Conservation (phyloP, 306 rosid genomes). For the Echinosophora koreensis region DNA sequence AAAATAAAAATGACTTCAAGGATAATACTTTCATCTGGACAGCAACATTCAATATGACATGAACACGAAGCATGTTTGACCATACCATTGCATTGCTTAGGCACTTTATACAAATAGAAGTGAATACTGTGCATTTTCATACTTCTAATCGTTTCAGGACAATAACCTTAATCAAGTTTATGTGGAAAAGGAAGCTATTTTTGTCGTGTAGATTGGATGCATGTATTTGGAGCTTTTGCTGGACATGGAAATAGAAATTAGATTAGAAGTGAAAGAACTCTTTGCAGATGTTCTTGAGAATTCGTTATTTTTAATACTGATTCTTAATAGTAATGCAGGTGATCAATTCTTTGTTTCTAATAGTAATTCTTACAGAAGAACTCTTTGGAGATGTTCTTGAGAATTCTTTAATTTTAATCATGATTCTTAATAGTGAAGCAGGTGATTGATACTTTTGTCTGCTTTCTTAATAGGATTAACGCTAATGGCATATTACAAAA, state of each 20-base stretch:
- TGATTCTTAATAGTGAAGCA: slow-evolving; percentile 13
- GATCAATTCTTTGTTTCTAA: neutral
- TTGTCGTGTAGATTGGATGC: neutral
- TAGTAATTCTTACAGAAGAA: slow-evolving; percentile 6
- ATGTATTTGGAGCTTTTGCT: neutral
- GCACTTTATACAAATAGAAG: neutral
- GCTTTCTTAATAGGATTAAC: neutral
- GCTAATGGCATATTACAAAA: neutral
- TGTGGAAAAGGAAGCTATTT: neutral
- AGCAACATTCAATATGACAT: neutral
- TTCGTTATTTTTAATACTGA: neutral
- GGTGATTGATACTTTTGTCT: neutral
- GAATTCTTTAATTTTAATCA: neutral
- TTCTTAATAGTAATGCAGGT: neutral
- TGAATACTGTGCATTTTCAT: slow-evolving; percentile 15
- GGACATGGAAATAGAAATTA: slow-evolving; percentile 20
- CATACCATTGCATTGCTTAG: neutral
- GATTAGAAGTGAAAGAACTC: slow-evolving; percentile 13
- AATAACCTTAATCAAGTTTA: slow-evolving; percentile 26
- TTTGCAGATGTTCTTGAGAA: neutral
- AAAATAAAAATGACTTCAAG: neutral
- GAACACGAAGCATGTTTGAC: slow-evolving; percentile 15
- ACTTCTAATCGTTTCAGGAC: slow-evolving; percentile 17
- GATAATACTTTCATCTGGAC: neutral
- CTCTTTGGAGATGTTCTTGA: neutral